Conservation (phyloP, 2,329 filamentous ascomycete species). For the Trichoderma sp. region DNA sequence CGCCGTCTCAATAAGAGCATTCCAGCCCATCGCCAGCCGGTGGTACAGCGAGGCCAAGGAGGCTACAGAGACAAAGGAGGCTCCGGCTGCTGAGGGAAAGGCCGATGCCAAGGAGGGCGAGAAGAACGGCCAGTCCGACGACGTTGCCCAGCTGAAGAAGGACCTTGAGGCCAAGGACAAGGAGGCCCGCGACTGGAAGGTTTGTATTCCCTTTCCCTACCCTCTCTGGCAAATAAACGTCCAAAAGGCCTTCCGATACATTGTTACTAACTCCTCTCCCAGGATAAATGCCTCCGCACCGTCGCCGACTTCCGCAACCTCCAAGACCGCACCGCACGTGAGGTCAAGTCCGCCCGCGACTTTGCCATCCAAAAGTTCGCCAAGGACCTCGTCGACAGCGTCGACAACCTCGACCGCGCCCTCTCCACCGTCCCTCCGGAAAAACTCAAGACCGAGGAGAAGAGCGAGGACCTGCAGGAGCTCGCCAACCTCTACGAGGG, state of each 20-base stretch:
- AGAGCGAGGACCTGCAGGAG: conserved; percentile 61
- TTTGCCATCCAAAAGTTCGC: conserved; percentile 97
- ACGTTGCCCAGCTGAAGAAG: conserved; percentile 47
- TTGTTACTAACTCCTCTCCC: neutral
- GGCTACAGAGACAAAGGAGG: conserved; percentile 27
- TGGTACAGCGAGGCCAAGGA: conserved; percentile 51
- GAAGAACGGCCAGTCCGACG: conserved; percentile 34
- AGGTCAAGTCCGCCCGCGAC: conserved; percentile 80
- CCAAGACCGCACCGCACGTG: conserved; percentile 88
- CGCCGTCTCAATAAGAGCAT: conserved; percentile 36
- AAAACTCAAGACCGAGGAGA: conserved; percentile 57
- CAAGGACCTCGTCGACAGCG: conserved; percentile 87
- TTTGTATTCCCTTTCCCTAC: conserved; percentile 39
- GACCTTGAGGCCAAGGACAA: conserved; percentile 51
- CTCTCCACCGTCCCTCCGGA: conserved; percentile 73
- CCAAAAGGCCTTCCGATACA: neutral
- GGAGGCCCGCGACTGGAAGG: conserved; percentile 75
- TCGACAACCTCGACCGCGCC: conserved; percentile 97
- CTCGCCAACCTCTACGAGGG: conserved; percentile 80
- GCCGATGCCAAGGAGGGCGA: conserved; percentile 28
- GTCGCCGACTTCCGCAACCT: conserved; percentile 98
- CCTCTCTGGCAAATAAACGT: neutral
- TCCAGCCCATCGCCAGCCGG: conserved; percentile 37
- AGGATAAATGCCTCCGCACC: conserved; percentile 94
- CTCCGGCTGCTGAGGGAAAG: conserved; percentile 32